Percentiles rank a stretch among this genome's conserved stretches.
phyloP scores from a whole-genome alignment of 805 yeast genomes.

The Ogataea angusta region DNA sequence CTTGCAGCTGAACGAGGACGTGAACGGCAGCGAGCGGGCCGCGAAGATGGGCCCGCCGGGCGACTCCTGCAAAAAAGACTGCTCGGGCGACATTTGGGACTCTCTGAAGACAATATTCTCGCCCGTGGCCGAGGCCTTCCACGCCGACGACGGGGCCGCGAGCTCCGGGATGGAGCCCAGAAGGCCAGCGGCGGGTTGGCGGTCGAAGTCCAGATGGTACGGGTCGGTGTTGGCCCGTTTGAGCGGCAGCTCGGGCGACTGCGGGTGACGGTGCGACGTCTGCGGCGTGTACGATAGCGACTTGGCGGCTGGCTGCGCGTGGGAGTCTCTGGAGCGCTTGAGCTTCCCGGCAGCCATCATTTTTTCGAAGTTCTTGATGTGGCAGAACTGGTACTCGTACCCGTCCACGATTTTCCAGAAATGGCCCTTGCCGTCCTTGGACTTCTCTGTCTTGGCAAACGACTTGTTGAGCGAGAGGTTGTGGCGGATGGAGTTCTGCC shows the following conservation, averaged over 20 bases:
- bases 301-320: conserved; percentile 6
- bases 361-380: conserved; percentile 50
- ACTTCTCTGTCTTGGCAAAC: conserved; percentile 83
- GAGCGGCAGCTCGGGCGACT: conserved; percentile 1
- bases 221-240: conserved; percentile 10
- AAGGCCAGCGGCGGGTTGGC: conserved; percentile 12
- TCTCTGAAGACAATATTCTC: conserved; percentile 30
- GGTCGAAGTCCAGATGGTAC: conserved; percentile 1
- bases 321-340: conserved; percentile 8
- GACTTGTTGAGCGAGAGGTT: conserved; percentile 91
- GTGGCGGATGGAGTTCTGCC: conserved; percentile 98
- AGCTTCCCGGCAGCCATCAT: conserved; percentile 13
- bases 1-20: conserved; percentile 64
- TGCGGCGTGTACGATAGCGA: conserved; percentile 10
- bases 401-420: conserved; percentile 92
- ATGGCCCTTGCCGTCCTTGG: conserved; percentile 88
- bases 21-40: conserved; percentile 45
- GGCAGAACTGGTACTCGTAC: conserved; percentile 74
- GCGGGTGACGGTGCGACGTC: background rate
- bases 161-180: conserved; percentile 34
- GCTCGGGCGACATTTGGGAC: conserved; percentile 37
- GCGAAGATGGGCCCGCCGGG: conserved; percentile 26
- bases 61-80: conserved; percentile 21
- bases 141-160: conserved; percentile 38
- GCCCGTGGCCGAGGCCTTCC: conserved; percentile 43